Evolutionary conservation across 2,329 filamentous ascomycete genomes (phyloP).

Genomic region (Ophiostoma perfectum): DNA sequence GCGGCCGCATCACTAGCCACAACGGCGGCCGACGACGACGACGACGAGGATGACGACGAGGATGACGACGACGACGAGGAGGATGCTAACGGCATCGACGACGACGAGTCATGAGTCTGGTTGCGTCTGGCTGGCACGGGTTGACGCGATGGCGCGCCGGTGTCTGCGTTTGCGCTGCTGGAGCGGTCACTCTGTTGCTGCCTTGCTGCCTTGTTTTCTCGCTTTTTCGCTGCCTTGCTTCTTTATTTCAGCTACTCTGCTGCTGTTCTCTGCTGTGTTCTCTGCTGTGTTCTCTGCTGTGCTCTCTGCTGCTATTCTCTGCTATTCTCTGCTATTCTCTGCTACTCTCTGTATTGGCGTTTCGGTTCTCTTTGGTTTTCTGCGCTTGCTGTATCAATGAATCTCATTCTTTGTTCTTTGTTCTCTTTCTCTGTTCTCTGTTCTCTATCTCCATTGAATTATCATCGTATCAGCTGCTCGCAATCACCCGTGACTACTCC

Average conservation of each 20-base stretch:
- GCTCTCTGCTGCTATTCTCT: background rate
- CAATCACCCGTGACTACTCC: conserved; percentile 31
- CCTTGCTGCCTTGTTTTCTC: background rate
- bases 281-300: background rate
- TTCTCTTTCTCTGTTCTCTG: background rate
- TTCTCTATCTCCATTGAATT: background rate
- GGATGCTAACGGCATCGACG: conserved; percentile 20
- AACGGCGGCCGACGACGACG: background rate
- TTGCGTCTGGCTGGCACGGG: background rate
- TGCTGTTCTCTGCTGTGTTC: background rate
- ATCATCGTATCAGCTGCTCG: background rate
- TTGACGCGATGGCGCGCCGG: background rate
- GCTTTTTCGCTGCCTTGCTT: background rate
- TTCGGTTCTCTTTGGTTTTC: background rate
- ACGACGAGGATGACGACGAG: conserved; percentile 2
- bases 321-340: background rate
- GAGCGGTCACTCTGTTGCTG: background rate
- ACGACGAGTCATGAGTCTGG: conserved; percentile 15
- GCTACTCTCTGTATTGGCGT: background rate
- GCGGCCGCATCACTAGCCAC: background rate
- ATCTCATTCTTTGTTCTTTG: background rate
- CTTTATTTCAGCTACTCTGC: background rate
- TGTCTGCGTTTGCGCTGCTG: background rate
- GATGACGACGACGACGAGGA: conserved; percentile 19
- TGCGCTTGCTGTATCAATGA: background rate